Percentiles rank a stretch among this genome's conserved stretches.
Conservation (phyloP, 768 basidiomycete genomes). For the Tremella yokohamensis region DNA sequence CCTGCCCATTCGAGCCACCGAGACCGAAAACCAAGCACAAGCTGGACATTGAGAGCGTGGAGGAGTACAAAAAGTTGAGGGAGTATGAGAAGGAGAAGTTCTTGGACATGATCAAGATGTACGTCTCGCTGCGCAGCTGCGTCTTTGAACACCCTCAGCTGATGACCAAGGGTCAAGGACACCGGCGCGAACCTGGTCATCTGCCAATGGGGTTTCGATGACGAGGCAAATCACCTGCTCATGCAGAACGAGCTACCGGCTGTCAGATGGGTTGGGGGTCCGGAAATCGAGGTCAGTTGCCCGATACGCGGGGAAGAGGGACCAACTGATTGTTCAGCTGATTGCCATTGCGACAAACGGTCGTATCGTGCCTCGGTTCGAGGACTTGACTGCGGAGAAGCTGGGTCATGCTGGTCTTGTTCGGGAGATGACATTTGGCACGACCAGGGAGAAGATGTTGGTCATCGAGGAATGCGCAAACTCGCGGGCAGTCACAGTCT, state of each 20-base stretch:
- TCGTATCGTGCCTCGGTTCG: constrained; percentile 95
- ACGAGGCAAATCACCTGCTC: constrained; percentile 94
- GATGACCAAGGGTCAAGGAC: constrained; percentile 67
- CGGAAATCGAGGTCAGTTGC: constrained; percentile 83
- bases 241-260: constrained; percentile 98
- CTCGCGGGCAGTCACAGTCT: constrained; percentile 90
- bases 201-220: constrained; percentile 99
- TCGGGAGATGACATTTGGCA: constrained; percentile 91
- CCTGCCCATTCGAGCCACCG: constrained; percentile 98
- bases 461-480: constrained; percentile 99
- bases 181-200: constrained; percentile 97
- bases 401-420: constrained; percentile 91
- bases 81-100: constrained; percentile 97
- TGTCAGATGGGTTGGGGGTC: constrained; percentile 98
- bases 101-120: constrained; percentile 83
- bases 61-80: constrained; percentile 91
- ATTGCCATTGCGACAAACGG: constrained; percentile 98
- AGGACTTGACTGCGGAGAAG: constrained; percentile 86
- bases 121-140: background rate
- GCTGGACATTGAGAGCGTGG: constrained; percentile 91
- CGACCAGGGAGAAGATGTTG: constrained; percentile 98
- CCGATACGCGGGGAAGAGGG: background rate
- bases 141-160: background rate
- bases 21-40: constrained; percentile 99
- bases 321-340: constrained; percentile 57